These are phyloP conservation scores for Gymnopilus dilepis DNA, from an alignment of 768 basidiomycete genomes.

Conservation along the genomic window DNA sequence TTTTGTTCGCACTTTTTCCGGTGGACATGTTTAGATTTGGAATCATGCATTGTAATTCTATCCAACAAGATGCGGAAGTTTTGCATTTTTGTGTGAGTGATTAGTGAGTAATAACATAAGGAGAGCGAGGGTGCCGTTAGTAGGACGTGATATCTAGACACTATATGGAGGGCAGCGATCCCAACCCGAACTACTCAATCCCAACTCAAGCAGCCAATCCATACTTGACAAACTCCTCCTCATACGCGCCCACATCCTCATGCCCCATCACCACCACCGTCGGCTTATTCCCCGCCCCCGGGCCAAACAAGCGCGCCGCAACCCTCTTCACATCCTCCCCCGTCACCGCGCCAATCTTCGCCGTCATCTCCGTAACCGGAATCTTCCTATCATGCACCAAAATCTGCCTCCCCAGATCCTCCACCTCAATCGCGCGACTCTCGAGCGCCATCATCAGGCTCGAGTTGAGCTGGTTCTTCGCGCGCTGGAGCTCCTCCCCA, in stretches of 20 bases:
- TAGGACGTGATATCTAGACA: too few relatives aligned
- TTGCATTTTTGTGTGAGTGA: not conserved
- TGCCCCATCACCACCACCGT: conserved; percentile 87
- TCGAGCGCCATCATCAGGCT: conserved; percentile 95
- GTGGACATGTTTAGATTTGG: not conserved
- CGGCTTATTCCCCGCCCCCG: conserved; percentile 62
- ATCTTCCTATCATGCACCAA: conserved; percentile 86
- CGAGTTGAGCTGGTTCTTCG: conserved; percentile 95
- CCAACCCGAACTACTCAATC: too few relatives aligned
- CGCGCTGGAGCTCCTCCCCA: conserved; percentile 74
- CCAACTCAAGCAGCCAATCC: conserved; percentile 48
- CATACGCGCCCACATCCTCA: conserved; percentile 75
- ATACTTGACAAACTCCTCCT: conserved; percentile 68
- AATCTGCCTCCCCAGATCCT: conserved; percentile 81
- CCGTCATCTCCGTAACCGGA: conserved; percentile 89
- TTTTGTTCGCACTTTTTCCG: not conserved
- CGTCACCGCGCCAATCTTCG: conserved; percentile 79
- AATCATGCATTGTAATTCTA: not conserved
- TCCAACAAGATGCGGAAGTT: not conserved
- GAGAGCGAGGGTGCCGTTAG: not conserved
- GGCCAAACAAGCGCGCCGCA: conserved; percentile 76
- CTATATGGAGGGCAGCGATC: too few relatives aligned
- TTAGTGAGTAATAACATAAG: not conserved
- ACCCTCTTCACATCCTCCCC: conserved; percentile 75
- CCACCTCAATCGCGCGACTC: conserved; percentile 82